Evolutionary conservation across 75 land plant species (phyloP).

Genomic region (Sequoiadendron giganteum): DNA sequence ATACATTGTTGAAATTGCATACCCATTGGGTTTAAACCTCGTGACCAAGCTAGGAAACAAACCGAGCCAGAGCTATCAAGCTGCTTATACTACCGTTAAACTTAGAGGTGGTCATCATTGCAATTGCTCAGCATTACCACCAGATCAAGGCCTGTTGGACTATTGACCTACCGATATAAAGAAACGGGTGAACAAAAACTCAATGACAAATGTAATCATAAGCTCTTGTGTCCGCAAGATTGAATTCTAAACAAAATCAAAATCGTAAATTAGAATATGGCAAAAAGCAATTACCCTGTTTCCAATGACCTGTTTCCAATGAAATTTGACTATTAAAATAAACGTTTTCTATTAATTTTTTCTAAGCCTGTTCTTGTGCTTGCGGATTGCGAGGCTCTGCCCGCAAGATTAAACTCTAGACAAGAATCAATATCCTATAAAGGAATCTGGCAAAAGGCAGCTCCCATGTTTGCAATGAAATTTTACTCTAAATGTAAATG

Average conservation of each 20-base stretch:
- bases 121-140: not conserved
- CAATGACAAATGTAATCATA: constrained; percentile 57
- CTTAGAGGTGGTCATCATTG: not conserved
- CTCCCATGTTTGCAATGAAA: not conserved
- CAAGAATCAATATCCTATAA: not conserved
- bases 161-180: not conserved
- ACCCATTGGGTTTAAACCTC: not conserved
- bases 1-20: not conserved
- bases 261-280: not conserved
- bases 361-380: not conserved
- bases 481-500: not conserved
- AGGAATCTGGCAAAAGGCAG: no score
- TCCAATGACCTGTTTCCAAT: no score
- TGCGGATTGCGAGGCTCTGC: constrained; percentile 24
- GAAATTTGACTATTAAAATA: not conserved
- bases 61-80: not conserved
- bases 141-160: not conserved
- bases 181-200: constrained; percentile 20
- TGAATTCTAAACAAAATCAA: not conserved
- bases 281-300: not conserved
- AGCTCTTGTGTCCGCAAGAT: constrained; percentile 65
- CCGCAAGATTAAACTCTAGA: constrained; percentile 24
- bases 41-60: not conserved
- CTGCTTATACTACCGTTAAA: not conserved
- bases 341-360: not conserved